phyloP scores from a whole-genome alignment of 805 yeast genomes.

The Monosporozyma yasuniensis region DNA sequence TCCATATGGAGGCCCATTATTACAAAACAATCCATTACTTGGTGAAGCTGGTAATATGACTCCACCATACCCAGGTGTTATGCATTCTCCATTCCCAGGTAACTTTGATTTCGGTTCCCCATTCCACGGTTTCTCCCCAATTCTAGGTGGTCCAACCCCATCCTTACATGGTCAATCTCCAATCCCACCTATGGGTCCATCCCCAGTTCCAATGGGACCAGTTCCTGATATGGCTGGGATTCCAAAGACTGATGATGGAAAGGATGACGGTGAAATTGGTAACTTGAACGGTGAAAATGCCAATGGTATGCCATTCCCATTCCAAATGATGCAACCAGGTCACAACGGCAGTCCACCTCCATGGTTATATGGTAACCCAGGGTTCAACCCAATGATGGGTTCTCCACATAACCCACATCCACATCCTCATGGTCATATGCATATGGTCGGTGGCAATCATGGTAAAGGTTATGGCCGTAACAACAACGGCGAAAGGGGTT shows the following conservation, averaged over 20 bases:
- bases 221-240: slow-evolving; percentile 1
- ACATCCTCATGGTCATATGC: slow-evolving; percentile 9
- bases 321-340: slow-evolving; percentile 13
- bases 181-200: slow-evolving; percentile 11
- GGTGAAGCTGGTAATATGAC: slow-evolving; percentile 20
- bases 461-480: slow-evolving; percentile 2
- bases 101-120: slow-evolving; percentile 28
- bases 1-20: slow-evolving; percentile 28
- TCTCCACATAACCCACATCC: slow-evolving; percentile 21
- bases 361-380: slow-evolving; percentile 27
- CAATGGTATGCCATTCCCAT: slow-evolving; percentile 5
- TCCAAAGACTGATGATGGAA: background rate
- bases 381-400: slow-evolving; percentile 24
- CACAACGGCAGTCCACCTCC: slow-evolving; percentile 26
- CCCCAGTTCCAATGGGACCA: slow-evolving; percentile 13
- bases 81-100: slow-evolving; percentile 28
- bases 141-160: slow-evolving; percentile 20
- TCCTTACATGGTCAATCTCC: slow-evolving; percentile 18
- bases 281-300: background rate
- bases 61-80: slow-evolving; percentile 12
- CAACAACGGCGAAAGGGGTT: slow-evolving; percentile 10
- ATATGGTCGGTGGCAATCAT: slow-evolving; percentile 7
- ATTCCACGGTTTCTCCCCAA: slow-evolving; percentile 28
- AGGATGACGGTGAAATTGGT: background rate
- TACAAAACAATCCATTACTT: slow-evolving; percentile 25